Evolutionary conservation across 225 moss, liverwort and hornwort genomes (phyloP), one percentile per base, ranked within the genome.

Genomic region (Pseudoscleropodium purum): DNA sequence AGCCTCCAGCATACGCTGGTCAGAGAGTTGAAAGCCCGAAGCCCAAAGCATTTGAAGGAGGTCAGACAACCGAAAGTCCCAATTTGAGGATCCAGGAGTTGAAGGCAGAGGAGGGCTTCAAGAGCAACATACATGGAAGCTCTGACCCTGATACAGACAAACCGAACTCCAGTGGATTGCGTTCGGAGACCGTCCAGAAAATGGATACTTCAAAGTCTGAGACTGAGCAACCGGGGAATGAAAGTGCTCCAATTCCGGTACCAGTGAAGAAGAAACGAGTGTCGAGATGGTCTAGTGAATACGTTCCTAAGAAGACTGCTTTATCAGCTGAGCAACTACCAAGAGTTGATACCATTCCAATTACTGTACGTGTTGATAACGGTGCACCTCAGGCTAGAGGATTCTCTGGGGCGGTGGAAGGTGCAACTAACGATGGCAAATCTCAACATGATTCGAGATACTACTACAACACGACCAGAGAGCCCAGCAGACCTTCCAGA

Each of bases 201-300:
- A 88, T 33, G 75, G 89, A 84, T 49, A 45, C 74, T 84, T 43
- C 84, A 79, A 88, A 70, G 64, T 75, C 56, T 73, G 90, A 92
- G 49, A 67, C 60, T 69, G 84, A 91, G 41, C 57, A 33, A 45
- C 81, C 37, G 65, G 89, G 45, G 27, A 84, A 69, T 33, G 92
- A 90, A 61, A 91, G 85, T 89, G 79, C 66, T 51, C 74, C 91
- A 43, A 82, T 79, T 64, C 86, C 84, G 81, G 88, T 78, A 66
- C 89, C 93, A 59, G 88, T 89, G 90, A 94, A 92, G 91, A 89
- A 86, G 62, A 92, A 91, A 84, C 94, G 91, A 64, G 90, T 88
- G 59, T 92, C 91, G 26, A 91, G 89, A 84, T 93, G 94, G 89
- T 91, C 91, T 36, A 90, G 89, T 76, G 90, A 92, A 3, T 89